These are phyloP conservation scores for Graphilbum fragrans DNA, from an alignment of 2,329 filamentous ascomycete genomes.

Conservation along the genomic window DNA sequence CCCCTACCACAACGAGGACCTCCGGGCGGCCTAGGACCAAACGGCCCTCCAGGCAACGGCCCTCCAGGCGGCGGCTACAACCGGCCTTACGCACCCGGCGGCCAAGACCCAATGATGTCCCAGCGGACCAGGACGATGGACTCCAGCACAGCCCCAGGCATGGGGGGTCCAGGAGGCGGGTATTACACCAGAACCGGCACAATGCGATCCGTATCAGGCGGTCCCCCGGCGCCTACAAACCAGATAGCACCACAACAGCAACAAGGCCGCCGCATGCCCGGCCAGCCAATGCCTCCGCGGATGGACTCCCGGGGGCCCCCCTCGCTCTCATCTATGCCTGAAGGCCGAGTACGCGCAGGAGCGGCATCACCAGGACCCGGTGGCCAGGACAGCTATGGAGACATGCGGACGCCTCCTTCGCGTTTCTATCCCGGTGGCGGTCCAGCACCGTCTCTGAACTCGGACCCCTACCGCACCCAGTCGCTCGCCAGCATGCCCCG, in stretches of 20 bases:
- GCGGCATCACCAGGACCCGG: neutral
- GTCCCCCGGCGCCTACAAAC: slow-evolving; percentile 30
- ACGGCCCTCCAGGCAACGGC: neutral
- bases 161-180: slow-evolving; percentile 16
- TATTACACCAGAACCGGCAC: slow-evolving; percentile 32
- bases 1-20: slow-evolving; percentile 48
- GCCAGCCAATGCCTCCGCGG: slow-evolving; percentile 15
- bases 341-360: neutral
- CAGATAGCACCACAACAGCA: slow-evolving; percentile 33
- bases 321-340: slow-evolving; percentile 19
- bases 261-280: slow-evolving; percentile 32
- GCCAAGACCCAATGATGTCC: slow-evolving; percentile 12
- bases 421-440: slow-evolving; percentile 51
- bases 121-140: slow-evolving; percentile 30
- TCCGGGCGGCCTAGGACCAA: slow-evolving; percentile 11
- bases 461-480: slow-evolving; percentile 81
- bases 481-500: slow-evolving; percentile 71
- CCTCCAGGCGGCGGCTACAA: slow-evolving; percentile 15
- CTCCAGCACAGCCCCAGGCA: slow-evolving; percentile 24
- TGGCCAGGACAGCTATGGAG: slow-evolving; percentile 26
- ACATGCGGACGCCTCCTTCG: slow-evolving; percentile 34
- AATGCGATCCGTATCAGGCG: slow-evolving; percentile 38
- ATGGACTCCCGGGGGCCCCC: slow-evolving; percentile 48
- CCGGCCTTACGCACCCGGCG: slow-evolving; percentile 17
- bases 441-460: slow-evolving; percentile 61